These are phyloP conservation scores for Backusella psychrophila DNA, from an alignment of 192 early-diverging fungal species.

Conservation along the genomic window DNA sequence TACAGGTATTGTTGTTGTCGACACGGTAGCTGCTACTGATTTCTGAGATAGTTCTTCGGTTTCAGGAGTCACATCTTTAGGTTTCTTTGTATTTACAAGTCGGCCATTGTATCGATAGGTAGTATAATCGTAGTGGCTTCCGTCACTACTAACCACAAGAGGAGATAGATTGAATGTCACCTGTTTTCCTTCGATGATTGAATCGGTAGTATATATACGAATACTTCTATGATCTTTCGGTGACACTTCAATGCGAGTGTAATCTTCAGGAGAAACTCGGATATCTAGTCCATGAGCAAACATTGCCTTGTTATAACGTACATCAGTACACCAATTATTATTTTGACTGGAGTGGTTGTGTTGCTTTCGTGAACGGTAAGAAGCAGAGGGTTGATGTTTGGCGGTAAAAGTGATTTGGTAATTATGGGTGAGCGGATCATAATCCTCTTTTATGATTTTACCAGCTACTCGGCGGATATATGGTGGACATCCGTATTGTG, in stretches of 20 bases:
- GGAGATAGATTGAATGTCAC: constrained; percentile 9
- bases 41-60: background rate
- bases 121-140: background rate
- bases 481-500: constrained; percentile 50
- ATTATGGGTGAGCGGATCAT: constrained; percentile 33
- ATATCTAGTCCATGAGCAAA: constrained; percentile 48
- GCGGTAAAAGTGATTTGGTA: constrained; percentile 44
- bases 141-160: background rate
- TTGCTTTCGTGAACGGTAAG: constrained; percentile 25
- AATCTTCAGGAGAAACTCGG: constrained; percentile 37
- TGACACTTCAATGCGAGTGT: constrained; percentile 37
- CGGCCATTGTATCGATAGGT: constrained; percentile 11
- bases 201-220: constrained; percentile 14
- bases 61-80: background rate
- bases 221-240: background rate
- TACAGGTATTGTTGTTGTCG: background rate
- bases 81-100: background rate
- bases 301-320: constrained; percentile 38
- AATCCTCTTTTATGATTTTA: constrained; percentile 40
- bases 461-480: constrained; percentile 49
- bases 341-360: background rate
- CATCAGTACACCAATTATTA: constrained; percentile 43
- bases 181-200: constrained; percentile 15
- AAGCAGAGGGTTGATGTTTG: constrained; percentile 36
- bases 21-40: background rate